Evolutionary conservation across 2,329 filamentous ascomycete genomes (phyloP).

Genomic region (Aureobasidium vineae): DNA sequence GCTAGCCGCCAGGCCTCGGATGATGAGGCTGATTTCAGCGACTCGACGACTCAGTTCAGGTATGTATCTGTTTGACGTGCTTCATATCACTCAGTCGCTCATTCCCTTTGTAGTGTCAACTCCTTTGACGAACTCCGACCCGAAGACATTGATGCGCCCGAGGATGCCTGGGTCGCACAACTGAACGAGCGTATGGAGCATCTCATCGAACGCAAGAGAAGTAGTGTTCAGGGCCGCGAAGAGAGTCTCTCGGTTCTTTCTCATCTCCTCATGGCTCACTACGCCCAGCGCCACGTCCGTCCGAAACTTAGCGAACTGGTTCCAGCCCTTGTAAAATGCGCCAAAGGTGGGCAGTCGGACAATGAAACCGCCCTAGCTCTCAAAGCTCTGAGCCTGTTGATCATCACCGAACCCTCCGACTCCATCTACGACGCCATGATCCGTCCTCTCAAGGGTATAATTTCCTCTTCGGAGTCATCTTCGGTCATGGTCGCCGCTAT

Average conservation of each 20-base stretch:
- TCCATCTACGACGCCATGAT: constrained; percentile 63
- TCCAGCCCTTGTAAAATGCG: constrained; percentile 64
- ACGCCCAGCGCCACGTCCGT: constrained; percentile 62
- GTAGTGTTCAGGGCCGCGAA: constrained; percentile 69
- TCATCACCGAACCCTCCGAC: constrained; percentile 65
- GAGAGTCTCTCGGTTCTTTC: constrained; percentile 61
- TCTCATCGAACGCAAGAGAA: constrained; percentile 74
- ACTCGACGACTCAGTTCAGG: constrained; percentile 57
- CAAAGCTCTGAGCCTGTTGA: constrained; percentile 68
- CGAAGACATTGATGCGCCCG: constrained; percentile 49
- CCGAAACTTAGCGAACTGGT: constrained; percentile 60
- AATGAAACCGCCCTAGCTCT: constrained; percentile 69
- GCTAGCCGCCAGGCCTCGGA: constrained; percentile 63
- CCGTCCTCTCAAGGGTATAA: constrained; percentile 58
- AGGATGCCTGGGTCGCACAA: constrained; percentile 59
- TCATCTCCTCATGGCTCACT: constrained; percentile 66
- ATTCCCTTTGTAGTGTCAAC: constrained; percentile 49
- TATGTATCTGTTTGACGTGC: constrained; percentile 34
- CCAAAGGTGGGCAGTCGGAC: constrained; percentile 66
- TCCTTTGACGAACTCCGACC: constrained; percentile 67
- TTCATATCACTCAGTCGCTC: not conserved
- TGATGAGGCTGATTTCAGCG: constrained; percentile 59
- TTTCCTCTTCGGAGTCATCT: constrained; percentile 65
- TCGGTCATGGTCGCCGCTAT: constrained; percentile 68
- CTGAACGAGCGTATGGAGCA: constrained; percentile 67